These are phyloP conservation scores for Xylaria arbuscula DNA, from an alignment of 2,329 filamentous ascomycete species.

Conservation along the genomic window DNA sequence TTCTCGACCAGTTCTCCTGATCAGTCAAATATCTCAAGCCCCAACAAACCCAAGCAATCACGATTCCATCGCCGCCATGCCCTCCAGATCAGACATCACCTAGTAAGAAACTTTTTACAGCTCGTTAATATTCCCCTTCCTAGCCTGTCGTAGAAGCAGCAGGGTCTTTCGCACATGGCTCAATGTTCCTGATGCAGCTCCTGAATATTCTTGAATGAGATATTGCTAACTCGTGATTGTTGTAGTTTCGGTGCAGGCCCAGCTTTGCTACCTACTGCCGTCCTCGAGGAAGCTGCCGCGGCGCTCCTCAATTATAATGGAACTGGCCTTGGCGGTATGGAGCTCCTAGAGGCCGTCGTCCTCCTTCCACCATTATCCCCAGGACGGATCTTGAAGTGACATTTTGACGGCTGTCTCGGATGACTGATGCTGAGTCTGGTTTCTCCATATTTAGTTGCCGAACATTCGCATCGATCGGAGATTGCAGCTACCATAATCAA, in stretches of 20 bases:
- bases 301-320: slow-evolving; percentile 84
- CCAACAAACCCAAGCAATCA: neutral
- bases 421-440: slow-evolving; percentile 10
- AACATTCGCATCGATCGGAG: slow-evolving; percentile 88
- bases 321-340: slow-evolving; percentile 74
- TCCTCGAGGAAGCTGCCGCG: slow-evolving; percentile 79
- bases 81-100: slow-evolving; percentile 38
- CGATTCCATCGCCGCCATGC: slow-evolving; percentile 24
- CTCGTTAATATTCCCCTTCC: slow-evolving; percentile 7
- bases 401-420: neutral
- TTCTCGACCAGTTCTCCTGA: neutral
- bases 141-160: slow-evolving; percentile 1
- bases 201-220: slow-evolving; percentile 5
- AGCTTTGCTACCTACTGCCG: slow-evolving; percentile 80
- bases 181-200: slow-evolving; percentile 3
- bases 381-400: slow-evolving; percentile 9
- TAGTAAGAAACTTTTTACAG: slow-evolving; percentile 50
- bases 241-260: slow-evolving; percentile 82
- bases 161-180: slow-evolving; percentile 2
- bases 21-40: neutral
- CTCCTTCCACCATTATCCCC: slow-evolving; percentile 11
- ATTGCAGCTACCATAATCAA: slow-evolving; percentile 82
- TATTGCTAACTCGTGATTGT: slow-evolving; percentile 3
- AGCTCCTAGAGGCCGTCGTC: slow-evolving; percentile 12
- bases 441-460: slow-evolving; percentile 65